phyloP scores from a whole-genome alignment of 2,329 filamentous ascomycete genomes.

The Neophaeococcomyces mojaviensis region DNA sequence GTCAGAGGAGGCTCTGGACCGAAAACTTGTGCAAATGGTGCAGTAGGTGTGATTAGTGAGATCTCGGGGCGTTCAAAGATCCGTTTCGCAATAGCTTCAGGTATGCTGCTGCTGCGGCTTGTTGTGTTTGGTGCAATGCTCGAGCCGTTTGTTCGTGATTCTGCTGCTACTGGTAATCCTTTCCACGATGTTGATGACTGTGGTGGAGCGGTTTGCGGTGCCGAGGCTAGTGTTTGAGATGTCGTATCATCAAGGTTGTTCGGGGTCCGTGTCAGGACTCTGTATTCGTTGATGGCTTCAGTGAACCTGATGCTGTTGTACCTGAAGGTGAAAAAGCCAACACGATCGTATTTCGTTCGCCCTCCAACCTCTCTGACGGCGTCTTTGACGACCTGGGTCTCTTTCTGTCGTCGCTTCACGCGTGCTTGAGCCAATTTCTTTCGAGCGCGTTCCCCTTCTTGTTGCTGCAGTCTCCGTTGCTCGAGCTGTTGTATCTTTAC shows the following conservation, averaged over 20 bases:
- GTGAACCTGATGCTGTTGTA: not conserved
- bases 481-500: no score
- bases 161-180: slow-evolving; percentile 1
- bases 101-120: not conserved
- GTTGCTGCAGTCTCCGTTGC: not conserved
- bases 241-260: not conserved
- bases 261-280: not conserved
- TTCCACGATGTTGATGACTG: not conserved
- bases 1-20: not conserved
- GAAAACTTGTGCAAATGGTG: not conserved
- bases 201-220: not conserved
- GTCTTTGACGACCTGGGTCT: not conserved
- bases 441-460: not conserved
- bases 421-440: no score
- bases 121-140: not conserved
- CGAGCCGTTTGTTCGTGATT: not conserved
- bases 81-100: not conserved
- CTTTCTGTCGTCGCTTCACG: not conserved
- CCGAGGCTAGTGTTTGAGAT: not conserved
- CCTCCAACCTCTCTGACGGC: not conserved
- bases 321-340: slow-evolving; percentile 4
- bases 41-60: not conserved
- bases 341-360: not conserved
- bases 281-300: no score
- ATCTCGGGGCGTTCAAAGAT: not conserved